Evolutionary conservation across 352 stramenopile genomes (phyloP), one percentile per base, ranked within the genome.

Genomic region (Peronosclerospora sorghi): DNA sequence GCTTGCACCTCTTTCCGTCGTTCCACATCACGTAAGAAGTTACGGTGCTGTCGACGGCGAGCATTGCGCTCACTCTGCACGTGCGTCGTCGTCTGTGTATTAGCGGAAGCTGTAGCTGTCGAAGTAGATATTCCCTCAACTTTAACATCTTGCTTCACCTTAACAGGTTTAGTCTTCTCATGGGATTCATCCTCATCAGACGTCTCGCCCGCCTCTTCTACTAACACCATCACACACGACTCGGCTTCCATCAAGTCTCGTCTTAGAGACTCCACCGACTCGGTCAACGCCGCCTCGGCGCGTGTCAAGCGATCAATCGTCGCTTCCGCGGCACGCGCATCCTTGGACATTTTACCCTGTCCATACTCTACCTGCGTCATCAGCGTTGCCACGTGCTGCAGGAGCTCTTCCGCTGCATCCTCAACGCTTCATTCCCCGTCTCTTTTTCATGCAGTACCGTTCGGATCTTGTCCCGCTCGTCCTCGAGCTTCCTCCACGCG

Each of bases 181-280:
- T n/a, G n/a, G n/a, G n/a, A n/a, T n/a, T n/a, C n/a, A n/a, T n/a
- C n/a, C n/a, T n/a, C n/a, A n/a, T n/a, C n/a, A n/a, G n/a, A n/a
- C 23, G 50, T 46, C 8, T 53, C 48, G 53, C 65, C 59, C 30
- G 54, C 38, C 17, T 65, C 55, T 41, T 57, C 55, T n/a, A 60
- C 59, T 15, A 68, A 21, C 24, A 51, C 51, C 47, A 65, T 56
- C 26, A 65, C 47, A 15, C 46, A 60, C 12, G 59, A 46, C 21
- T 68, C 59, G 20, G 56, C 51, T 46, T 62, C 51, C 34, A 45
- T 48, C 26, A 69, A 24, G 23, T 69, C 56, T 24, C 18, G 35
- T 35, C 54, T 54, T 14, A 47, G 26, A 18, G 39, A 46, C 18
- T 48, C 39, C 23, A 62, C 23, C 1, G 54, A 55, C n/a, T 51